Evolutionary conservation across 208 protist species (phyloP), one percentile per base, ranked within the genome.

Genomic region (Borovskyia barvae): DNA sequence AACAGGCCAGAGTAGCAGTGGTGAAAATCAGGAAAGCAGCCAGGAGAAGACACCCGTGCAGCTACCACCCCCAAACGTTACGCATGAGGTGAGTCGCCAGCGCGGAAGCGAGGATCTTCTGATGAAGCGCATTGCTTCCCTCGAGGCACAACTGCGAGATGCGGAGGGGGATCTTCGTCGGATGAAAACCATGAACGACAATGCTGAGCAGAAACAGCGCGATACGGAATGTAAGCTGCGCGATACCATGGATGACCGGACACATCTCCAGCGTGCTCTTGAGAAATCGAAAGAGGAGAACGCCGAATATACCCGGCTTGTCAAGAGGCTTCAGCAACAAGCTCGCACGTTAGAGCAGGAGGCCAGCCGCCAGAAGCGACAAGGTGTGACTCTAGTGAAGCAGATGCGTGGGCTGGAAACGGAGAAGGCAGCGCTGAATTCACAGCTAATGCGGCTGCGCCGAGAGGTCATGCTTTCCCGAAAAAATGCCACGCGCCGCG

Each of bases 291-390:
- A 49, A 39, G 33, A 65, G 26, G 73, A 83, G 45, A 77, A 81
- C 30, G 61, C 35, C 5, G 70, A 83, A 12, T 83, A 79, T 41
- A 47, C 70, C 22, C 72, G 67, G 28, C 52, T 78, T 8, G 72
- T 84, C 24, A 63, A 77, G 62, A 66, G 54, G 49, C 67, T 89
- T 7, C 42, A 72, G 35, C 62, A 68, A 51, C 70, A 75, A 49
- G 52, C 83, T 14, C 62, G 66, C 25, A 43, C 49, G 22, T 58
- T 89, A 14, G 77, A 87, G 50, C 59, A 59, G 37, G 64, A 66
- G 46, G 54, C 69, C 2, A 22, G 49, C 12, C 58, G 69, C 12
- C 62, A 73, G 52, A 67, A 45, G 32, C 49, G 68, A 26, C 67
- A 66, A 51, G 53, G 58, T 32, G 43, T 48, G 20, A 9, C 48